phyloP scores from a whole-genome alignment of 2,329 filamentous ascomycete species.

The Alternaria gansuensis region DNA sequence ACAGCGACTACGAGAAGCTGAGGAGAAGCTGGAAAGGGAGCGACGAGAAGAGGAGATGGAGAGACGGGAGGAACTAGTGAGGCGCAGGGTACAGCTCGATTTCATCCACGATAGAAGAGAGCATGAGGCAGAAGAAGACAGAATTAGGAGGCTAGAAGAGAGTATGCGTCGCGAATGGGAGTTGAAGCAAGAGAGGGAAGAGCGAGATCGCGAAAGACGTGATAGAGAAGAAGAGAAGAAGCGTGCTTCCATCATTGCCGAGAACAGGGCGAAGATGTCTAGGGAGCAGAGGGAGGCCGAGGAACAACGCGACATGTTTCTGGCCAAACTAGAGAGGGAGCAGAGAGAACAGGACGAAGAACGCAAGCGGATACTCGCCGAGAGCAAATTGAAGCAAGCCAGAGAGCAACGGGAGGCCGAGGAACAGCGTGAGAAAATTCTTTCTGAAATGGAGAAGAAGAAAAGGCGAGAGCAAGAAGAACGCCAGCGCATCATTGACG shows the following conservation, averaged over 20 bases:
- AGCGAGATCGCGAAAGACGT: slow-evolving; percentile 49
- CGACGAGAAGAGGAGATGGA: slow-evolving; percentile 47
- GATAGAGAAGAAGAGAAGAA: slow-evolving; percentile 54
- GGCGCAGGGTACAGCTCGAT: slow-evolving; percentile 48
- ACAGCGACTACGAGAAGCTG: slow-evolving; percentile 49
- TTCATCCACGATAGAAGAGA: slow-evolving; percentile 49
- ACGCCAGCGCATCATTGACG: slow-evolving; percentile 41
- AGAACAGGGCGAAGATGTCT: slow-evolving; percentile 43
- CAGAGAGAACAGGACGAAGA: slow-evolving; percentile 42
- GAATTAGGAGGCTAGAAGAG: slow-evolving; percentile 41
- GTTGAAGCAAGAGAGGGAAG: slow-evolving; percentile 42
- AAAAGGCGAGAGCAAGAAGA: slow-evolving; percentile 48
- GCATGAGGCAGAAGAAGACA: slow-evolving; percentile 42
- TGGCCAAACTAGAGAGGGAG: slow-evolving; percentile 39
- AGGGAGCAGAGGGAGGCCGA: slow-evolving; percentile 31
- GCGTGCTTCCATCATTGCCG: slow-evolving; percentile 50
- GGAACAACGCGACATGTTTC: slow-evolving; percentile 40
- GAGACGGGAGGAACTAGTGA: slow-evolving; percentile 51
- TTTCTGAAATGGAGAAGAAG: slow-evolving; percentile 52
- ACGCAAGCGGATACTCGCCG: slow-evolving; percentile 42
- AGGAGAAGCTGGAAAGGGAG: slow-evolving; percentile 48
- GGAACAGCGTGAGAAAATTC: slow-evolving; percentile 38
- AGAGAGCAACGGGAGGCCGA: slow-evolving; percentile 41
- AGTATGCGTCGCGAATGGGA: slow-evolving; percentile 46
- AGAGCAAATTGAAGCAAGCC: slow-evolving; percentile 41